Base-by-base conservation (phyloP, 805 yeast species). In the Kazachstania bromeliacearum region DNA sequence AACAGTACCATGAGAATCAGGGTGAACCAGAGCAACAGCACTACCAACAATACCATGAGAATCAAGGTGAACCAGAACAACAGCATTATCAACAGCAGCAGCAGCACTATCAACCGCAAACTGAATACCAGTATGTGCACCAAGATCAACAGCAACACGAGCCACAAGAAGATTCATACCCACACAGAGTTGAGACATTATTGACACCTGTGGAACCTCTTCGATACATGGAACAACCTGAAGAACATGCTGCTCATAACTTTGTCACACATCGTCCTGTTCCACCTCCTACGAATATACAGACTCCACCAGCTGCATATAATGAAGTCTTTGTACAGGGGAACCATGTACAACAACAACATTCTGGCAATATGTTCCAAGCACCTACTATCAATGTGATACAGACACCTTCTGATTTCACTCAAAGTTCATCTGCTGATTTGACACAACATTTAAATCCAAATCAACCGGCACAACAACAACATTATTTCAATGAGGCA, bases 331-430 rank as follows among this genome's bases (percentile, higher is more conserved):
- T 50, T 28, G 38, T 39, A 5, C 37, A 40, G 3, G 22, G 28
- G 12, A 37, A 34, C 3, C 38, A 37, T 28, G 17, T 20, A 3
- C 38, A 36, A 13, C 27, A 28, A 9, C 14, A 25, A 18, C n/a
- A 31, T 17, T 19, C 24, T 8, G 30, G 12, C 4, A 24, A 38
- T 13, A 35, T 34, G 33, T 41, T 35, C 37, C 48, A 42, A 24
- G 38, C 50, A 23, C 59, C 60, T 4, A 37, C 46, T 4, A 52
- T 54, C 28, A 53, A 54, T 33, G 48, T 55, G 6, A 41, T 50
- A 19, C 57, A 51, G 31, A 46, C 46, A 13, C 41, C 57, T 5
- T 50, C 53, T 15, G 53, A 48, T 34, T 40, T 46, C 14, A 32
- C 25, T 8, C 25, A 22, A 22, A 22, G 25, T 12, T 8, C 12